These are phyloP conservation scores for Carex parvula DNA, from an alignment of 176 grass and related monocot genomes.

Conservation along the genomic window DNA sequence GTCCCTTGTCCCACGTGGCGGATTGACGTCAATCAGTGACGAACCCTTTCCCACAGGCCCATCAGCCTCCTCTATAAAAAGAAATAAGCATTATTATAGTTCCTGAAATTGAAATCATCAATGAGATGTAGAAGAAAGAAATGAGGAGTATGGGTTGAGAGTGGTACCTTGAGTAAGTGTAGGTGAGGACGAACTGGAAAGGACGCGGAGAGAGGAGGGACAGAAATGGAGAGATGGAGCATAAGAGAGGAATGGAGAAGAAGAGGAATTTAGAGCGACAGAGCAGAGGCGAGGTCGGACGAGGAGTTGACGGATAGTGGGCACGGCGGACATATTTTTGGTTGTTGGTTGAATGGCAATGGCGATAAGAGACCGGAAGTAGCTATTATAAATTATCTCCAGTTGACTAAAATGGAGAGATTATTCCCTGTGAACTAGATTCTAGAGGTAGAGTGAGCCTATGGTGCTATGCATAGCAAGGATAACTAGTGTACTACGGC, in stretches of 20 bases:
- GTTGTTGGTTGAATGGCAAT: background rate
- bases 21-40: slow-evolving; percentile 64
- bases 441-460: too few species aligned
- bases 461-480: too few species aligned
- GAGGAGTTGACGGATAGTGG: slow-evolving; percentile 30
- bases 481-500: too few species aligned
- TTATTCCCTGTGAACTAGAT: too few species aligned
- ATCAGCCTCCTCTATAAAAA: slow-evolving; percentile 30
- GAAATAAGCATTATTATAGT: background rate
- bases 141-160: background rate
- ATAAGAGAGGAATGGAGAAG: background rate
- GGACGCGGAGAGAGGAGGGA: slow-evolving; percentile 1
- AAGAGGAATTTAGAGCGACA: background rate
- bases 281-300: slow-evolving; percentile 31
- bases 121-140: background rate
- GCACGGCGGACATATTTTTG: slow-evolving; percentile 26
- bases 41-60: slow-evolving; percentile 8
- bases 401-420: too few species aligned
- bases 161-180: slow-evolving; percentile 28
- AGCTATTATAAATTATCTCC: too few species aligned
- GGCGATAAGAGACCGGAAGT: background rate
- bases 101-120: background rate
- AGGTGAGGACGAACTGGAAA: slow-evolving; percentile 13
- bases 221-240: background rate
- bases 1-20: slow-evolving; percentile 75